Evolutionary conservation across 345 rosid genomes (phyloP).

Genomic region (Brassica carinata): DNA sequence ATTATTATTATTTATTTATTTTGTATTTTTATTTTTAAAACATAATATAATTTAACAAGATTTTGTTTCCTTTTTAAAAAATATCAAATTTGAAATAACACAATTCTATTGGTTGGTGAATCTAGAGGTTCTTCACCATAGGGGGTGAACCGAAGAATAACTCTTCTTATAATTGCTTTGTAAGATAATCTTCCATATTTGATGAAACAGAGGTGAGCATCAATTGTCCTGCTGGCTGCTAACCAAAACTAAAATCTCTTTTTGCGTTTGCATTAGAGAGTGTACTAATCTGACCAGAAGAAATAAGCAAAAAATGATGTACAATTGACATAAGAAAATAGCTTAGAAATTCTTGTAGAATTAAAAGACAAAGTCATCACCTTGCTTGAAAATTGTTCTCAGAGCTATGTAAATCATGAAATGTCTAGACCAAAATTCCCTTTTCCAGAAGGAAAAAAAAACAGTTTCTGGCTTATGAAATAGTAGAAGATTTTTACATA

Average conservation of each 20-base stretch:
- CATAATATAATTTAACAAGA: too few relatives aligned
- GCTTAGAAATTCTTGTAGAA: background rate
- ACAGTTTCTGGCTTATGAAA: background rate
- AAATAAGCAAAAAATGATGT: constrained; percentile 19
- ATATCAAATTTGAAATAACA: too few relatives aligned
- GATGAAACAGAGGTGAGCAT: constrained; percentile 50
- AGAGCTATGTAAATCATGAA: constrained; percentile 63
- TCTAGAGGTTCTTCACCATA: too few relatives aligned
- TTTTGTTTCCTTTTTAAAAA: too few relatives aligned
- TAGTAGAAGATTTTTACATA: too few relatives aligned
- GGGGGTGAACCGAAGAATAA: too few relatives aligned
- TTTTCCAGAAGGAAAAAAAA: constrained; percentile 10
- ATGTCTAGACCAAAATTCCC: constrained; percentile 53
- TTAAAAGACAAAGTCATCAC: constrained; percentile 33
- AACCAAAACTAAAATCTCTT: constrained; percentile 68
- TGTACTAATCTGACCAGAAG: constrained; percentile 51
- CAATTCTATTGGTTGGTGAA: too few relatives aligned
- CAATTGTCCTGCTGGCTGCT: constrained; percentile 53
- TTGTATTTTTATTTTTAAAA: too few relatives aligned
- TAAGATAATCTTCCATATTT: constrained; percentile 48
- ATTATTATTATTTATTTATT: too few relatives aligned
- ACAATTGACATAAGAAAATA: background rate
- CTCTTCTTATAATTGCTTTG: constrained; percentile 1
- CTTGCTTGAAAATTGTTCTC: constrained; percentile 65
- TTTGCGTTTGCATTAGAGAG: constrained; percentile 67